A percentile compares a stretch with the other conserved stretches of the same genome.
These are phyloP conservation scores for Ophiognomonia clavigignenti-juglandacearum DNA, from an alignment of 2,329 filamentous ascomycete species.

Conservation along the genomic window DNA sequence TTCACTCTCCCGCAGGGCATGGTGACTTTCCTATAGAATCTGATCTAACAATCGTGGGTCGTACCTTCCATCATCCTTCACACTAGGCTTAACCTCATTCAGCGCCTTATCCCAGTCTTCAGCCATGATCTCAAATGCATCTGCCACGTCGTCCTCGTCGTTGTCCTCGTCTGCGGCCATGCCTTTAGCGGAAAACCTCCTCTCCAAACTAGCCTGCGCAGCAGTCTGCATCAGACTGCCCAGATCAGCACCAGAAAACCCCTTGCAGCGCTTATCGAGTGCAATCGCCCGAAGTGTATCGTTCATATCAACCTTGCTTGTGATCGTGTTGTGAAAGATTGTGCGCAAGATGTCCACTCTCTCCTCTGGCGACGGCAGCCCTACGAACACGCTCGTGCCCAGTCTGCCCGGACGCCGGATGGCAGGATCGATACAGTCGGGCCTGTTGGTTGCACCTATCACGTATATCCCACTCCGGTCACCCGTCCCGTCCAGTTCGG, in stretches of 20 bases:
- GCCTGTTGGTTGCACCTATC: constrained; percentile 89
- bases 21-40: neutral
- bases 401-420: constrained; percentile 90
- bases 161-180: constrained; percentile 16
- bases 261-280: constrained; percentile 59
- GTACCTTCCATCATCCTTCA: constrained; percentile 38
- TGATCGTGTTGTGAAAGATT: constrained; percentile 48
- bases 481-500: constrained; percentile 84
- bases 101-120: constrained; percentile 52
- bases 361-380: constrained; percentile 70
- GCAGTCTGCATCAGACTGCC: constrained; percentile 43
- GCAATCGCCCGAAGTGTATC: constrained; percentile 57
- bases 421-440: constrained; percentile 93
- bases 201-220: constrained; percentile 32
- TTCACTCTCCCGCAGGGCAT: too few relatives aligned
- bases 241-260: constrained; percentile 70
- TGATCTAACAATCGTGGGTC: constrained; percentile 16
- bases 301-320: constrained; percentile 30
- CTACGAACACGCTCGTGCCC: constrained; percentile 84
- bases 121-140: constrained; percentile 28
- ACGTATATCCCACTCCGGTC: constrained; percentile 84
- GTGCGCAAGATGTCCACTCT: constrained; percentile 81
- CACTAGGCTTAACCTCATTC: constrained; percentile 43
- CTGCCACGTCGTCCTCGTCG: too few relatives aligned
- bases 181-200: constrained; percentile 18